Evolutionary conservation across 2,329 filamentous ascomycete genomes (phyloP).

Genomic region (Scedosporium apiospermum): DNA sequence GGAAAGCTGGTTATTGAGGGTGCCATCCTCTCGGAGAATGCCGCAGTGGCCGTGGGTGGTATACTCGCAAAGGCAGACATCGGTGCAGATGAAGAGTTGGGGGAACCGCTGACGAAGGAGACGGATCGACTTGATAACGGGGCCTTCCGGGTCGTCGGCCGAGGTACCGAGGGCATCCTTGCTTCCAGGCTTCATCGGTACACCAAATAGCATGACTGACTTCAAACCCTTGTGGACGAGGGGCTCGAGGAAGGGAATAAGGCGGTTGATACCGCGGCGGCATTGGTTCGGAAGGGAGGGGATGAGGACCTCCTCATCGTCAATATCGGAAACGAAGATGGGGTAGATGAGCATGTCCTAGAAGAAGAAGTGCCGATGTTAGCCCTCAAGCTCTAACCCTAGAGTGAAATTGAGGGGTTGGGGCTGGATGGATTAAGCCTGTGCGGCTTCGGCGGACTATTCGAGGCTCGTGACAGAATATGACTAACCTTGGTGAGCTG

Average conservation of each 20-base stretch:
- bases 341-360: conserved; percentile 99
- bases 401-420: not conserved
- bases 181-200: conserved; percentile 67
- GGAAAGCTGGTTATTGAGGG: conserved; percentile 84
- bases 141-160: conserved; percentile 86
- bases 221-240: conserved; percentile 82
- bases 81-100: conserved; percentile 79
- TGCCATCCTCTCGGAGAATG: conserved; percentile 86
- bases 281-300: conserved; percentile 85
- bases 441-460: too few species aligned
- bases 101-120: conserved; percentile 80
- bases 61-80: conserved; percentile 98
- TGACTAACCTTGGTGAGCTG: conserved; percentile 69
- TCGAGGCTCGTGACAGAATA: not conserved
- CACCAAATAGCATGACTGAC: conserved; percentile 92
- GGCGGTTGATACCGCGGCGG: conserved; percentile 77
- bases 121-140: conserved; percentile 80
- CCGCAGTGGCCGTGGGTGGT: conserved; percentile 97
- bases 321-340: conserved; percentile 88
- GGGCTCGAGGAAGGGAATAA: conserved; percentile 76
- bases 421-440: too few species aligned
- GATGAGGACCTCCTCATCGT: conserved; percentile 84
- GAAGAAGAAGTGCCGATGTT: conserved; percentile 2
- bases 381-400: not conserved
- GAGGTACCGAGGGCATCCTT: conserved; percentile 90